Percentiles rank a stretch among this genome's conserved stretches.
Evolutionary conservation across 495 filamentous ascomycete species (phyloP).

Genomic region (Corynascus novoguineensis): DNA sequence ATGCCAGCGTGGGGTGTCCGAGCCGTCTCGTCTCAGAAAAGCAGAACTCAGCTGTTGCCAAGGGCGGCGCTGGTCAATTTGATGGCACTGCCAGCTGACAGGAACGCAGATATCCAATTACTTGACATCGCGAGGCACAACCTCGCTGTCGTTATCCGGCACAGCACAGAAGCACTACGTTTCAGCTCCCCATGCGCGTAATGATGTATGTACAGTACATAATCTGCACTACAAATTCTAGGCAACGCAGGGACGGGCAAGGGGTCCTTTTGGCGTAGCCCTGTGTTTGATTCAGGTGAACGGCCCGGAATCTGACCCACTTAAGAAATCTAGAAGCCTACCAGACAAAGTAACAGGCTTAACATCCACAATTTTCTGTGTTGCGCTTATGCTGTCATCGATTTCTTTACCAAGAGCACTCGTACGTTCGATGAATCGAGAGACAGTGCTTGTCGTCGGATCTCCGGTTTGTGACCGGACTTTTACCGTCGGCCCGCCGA

Average conservation of each 20-base stretch:
- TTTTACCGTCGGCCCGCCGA: too few relatives aligned
- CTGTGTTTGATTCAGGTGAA: not conserved
- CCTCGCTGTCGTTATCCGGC: not conserved
- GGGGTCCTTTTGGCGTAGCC: not conserved
- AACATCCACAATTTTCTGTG: too few relatives aligned
- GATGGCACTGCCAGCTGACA: not conserved
- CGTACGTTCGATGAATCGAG: too few relatives aligned
- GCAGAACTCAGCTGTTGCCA: conserved; percentile 3
- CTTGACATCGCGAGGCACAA: not conserved
- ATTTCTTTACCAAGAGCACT: not conserved
- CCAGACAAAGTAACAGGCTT: too few relatives aligned
- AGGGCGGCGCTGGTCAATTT: conserved; percentile 4
- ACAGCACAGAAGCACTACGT: not conserved
- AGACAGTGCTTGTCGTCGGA: too few relatives aligned
- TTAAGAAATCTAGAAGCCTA: not conserved
- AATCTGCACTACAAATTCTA: too few relatives aligned
- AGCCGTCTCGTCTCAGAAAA: not conserved
- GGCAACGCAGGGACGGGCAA: not conserved
- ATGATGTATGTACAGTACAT: too few relatives aligned
- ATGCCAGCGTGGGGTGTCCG: conserved; percentile 1
- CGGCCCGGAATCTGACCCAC: not conserved
- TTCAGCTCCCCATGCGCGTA: too few relatives aligned
- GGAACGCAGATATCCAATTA: not conserved
- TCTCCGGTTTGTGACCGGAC: too few relatives aligned
- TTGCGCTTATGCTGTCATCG: not conserved